Base-by-base conservation (phyloP, 345 rosid genomes). In the Eucalyptus sp. region DNA sequence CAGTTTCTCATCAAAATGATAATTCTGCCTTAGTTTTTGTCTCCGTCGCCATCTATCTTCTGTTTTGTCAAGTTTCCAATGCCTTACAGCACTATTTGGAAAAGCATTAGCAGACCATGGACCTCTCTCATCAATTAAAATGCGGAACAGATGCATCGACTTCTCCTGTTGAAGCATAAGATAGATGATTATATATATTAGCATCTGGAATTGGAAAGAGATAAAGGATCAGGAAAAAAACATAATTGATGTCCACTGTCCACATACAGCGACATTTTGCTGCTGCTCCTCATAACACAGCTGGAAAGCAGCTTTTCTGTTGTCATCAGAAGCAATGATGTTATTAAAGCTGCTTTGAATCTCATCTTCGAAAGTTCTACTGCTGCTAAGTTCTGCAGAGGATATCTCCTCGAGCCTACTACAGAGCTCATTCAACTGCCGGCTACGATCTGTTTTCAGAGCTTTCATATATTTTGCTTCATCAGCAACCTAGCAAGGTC, bases 81-180 rank as follows among this genome's bases (percentile, higher is more conserved):
- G 98, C 86, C 89, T 92, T 68, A 94, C 87, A 88, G 94, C 90
- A 90, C 88, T 92, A 92, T 95, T 95, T 87, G 99, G 99, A 94
- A 97, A 97, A 86, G 97, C 97, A 94, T 94, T 93, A 81, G 99
- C 98, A 89, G 99, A 97, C 99, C 99, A 97, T 46, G 99, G 98
- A 88, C 99, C 99, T 92, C 99, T 93, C 92, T 96, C 99, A 92
- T 97, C 99, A 90, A 96, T 96, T 92, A 96, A 93, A 90, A 95
- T 92, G 87, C 99, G 99, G 89, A 97, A 95, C 95, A 97, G 92
- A 94, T 94, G 99, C 90, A 96, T 96, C 98, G 99, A 97, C 92
- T 96, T 97, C 93, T 95, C 98, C 98, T 96, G 91, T 89, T 66
- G 87, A 88, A 76, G 85, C 46, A 22, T 87, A 87, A 89, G 41